Percentiles rank a stretch among this genome's conserved stretches.
phyloP scores from a whole-genome alignment of 163 green algal genomes.

The Volvox carteri region DNA sequence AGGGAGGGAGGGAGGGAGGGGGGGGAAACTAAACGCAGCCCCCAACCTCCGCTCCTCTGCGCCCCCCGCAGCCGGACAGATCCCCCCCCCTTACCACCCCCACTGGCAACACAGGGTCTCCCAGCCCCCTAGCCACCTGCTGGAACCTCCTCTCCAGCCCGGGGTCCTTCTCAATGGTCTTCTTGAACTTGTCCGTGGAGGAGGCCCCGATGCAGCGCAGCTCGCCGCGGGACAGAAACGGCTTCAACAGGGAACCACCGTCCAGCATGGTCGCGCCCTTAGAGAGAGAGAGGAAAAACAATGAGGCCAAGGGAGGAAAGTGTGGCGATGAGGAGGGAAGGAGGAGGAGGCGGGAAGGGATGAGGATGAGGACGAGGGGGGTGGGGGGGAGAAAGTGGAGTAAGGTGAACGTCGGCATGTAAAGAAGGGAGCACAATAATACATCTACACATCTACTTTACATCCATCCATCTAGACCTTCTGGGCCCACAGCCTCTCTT shows the following conservation, averaged over 20 bases:
- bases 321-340: background rate
- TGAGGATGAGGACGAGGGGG: background rate
- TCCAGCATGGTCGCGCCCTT: slow-evolving; percentile 84
- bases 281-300: background rate
- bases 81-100: background rate
- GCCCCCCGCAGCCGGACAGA: background rate
- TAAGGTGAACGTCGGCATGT: too few species aligned
- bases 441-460: too few species aligned
- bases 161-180: slow-evolving; percentile 84
- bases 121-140: slow-evolving; percentile 53
- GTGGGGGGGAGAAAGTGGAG: background rate
- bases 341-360: background rate
- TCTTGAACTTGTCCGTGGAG: slow-evolving; percentile 82
- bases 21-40: too few species aligned
- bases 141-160: slow-evolving; percentile 84
- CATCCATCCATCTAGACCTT: too few species aligned
- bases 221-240: slow-evolving; percentile 76
- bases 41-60: background rate
- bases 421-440: too few species aligned
- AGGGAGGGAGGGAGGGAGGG: too few species aligned
- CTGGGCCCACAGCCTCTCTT: too few species aligned
- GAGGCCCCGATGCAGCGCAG: slow-evolving; percentile 77
- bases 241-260: slow-evolving; percentile 82
- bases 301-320: background rate
- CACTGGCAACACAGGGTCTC: background rate